A percentile compares a stretch with the other conserved stretches of the same genome.
These are phyloP conservation scores for Euphrasia arctica DNA, from an alignment of 305 asterid genomes.

Conservation along the genomic window DNA sequence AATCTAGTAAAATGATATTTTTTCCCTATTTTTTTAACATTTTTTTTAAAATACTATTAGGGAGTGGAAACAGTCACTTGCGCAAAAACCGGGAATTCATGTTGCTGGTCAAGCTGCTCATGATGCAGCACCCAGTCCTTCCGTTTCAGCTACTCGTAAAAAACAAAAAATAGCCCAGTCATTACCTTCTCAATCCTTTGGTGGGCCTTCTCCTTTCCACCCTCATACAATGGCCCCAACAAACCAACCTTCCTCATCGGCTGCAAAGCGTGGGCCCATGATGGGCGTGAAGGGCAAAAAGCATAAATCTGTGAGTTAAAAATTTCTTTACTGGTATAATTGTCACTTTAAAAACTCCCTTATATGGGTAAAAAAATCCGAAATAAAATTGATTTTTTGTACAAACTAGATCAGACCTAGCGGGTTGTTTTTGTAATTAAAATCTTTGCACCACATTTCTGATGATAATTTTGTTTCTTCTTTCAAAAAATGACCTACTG, in stretches of 20 bases:
- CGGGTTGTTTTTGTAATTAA: neutral
- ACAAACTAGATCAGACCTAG: neutral
- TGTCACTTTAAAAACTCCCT: neutral
- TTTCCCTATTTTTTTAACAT: neutral
- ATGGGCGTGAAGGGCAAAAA: conserved; percentile 62
- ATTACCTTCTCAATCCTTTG: conserved; percentile 63
- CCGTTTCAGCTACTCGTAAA: conserved; percentile 83
- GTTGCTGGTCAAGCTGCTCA: conserved; percentile 64
- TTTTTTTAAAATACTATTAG: conserved; percentile 35
- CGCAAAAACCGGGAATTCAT: conserved; percentile 51
- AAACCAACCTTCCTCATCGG: conserved; percentile 71
- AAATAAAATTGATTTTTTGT: neutral
- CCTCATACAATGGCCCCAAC: conserved; percentile 51
- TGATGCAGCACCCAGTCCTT: conserved; percentile 69
- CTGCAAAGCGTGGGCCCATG: conserved; percentile 62
- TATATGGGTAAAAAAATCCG: neutral
- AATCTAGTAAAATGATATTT: neutral
- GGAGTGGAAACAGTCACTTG: conserved; percentile 69
- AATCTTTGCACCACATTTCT: conserved; percentile 10
- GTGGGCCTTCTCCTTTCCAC: conserved; percentile 75
- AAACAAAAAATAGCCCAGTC: conserved; percentile 63
- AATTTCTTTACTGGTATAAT: neutral
- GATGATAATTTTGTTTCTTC: conserved; percentile 14
- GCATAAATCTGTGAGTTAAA: conserved; percentile 46
- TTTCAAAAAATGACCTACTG: conserved; percentile 19